Evolutionary conservation across 257 asterid genomes (phyloP).

Genomic region (Solanum chiquidenum): DNA sequence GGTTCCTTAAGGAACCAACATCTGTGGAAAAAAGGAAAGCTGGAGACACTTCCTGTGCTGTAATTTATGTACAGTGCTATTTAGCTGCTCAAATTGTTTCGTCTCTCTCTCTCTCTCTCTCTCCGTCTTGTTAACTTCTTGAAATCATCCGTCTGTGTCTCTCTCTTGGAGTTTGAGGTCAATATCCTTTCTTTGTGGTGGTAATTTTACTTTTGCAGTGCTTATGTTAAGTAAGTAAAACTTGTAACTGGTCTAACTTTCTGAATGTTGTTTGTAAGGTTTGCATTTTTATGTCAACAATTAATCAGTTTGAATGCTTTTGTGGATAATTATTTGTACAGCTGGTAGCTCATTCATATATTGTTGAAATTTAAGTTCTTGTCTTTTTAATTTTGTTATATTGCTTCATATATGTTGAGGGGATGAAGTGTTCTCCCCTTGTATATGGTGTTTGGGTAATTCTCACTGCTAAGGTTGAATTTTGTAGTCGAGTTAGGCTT

Average conservation of each 20-base stretch:
- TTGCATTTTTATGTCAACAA: background rate
- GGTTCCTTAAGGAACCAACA: constrained; percentile 18
- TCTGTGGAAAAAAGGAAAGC: constrained; percentile 16
- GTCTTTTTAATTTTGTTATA: background rate
- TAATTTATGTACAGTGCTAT: constrained; percentile 61
- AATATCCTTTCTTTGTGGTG: background rate
- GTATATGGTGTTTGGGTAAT: background rate
- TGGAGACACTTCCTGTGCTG: constrained; percentile 27
- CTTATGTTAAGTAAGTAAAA: background rate
- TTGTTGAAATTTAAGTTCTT: background rate
- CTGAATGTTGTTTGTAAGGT: background rate
- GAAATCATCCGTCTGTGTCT: background rate
- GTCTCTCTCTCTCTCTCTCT: background rate
- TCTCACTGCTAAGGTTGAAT: background rate
- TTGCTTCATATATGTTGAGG: background rate
- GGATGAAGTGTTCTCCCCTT: background rate
- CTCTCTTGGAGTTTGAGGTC: background rate
- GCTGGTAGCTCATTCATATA: background rate
- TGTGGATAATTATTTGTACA: background rate
- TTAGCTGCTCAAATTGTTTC: constrained; percentile 23
- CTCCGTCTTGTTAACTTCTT: background rate
- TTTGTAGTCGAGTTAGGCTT: background rate
- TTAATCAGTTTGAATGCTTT: background rate
- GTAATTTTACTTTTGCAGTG: background rate
- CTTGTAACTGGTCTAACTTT: background rate